Evolutionary conservation across 2,329 filamentous ascomycete species (phyloP), one percentile per base, ranked within the genome.

Genomic region (Exophiala dermatitidis): DNA sequence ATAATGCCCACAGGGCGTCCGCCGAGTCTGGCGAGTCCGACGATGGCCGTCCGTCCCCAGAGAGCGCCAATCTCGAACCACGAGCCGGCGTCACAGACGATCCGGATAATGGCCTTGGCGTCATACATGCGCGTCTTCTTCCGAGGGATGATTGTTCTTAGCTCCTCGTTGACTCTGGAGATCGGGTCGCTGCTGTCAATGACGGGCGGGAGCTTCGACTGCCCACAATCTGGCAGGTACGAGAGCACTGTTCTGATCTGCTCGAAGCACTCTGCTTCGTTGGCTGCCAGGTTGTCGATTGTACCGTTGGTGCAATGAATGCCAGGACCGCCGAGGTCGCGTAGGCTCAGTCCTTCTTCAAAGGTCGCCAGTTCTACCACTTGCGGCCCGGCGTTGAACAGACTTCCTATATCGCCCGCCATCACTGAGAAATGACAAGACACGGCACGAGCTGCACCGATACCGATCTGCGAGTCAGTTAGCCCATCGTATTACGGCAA

Each of bases 281-380:
- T 76, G 3, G 74, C 71, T 0, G 81, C 81, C 1, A 83, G 69
- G 49, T 84, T 84, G 54, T 84, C 82, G 48, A 84, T 83, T 0
- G 81, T 84, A 0, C 82, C 82, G 54, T 84, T 84, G 1, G 78
- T 79, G 60, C 80, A 83, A 62, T 84, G 81, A 65, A 84, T 76
- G 10, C 68, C 69, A 0, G 81, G 79, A 0, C 82, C 82, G 2
- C 82, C 81, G 0, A 84, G 69, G 57, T 83, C 79, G 9, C 74
- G 74, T 40, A 82, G 76, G 2, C 71, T 76, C 3, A 84, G 66
- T 0, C 75, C 81, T 68, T 84, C 82, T 64, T 84, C 81, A 57
- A 83, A 84, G 0, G 81, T 85, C 1, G 82, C 82, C 3, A 75
- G 71, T 45, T 79, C 77, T 7, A 84, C 82, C 0, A 84, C 80